Evolutionary conservation across 2,329 filamentous ascomycete species (phyloP), one percentile per base, ranked within the genome.

Genomic region (Lojkania enalia): DNA sequence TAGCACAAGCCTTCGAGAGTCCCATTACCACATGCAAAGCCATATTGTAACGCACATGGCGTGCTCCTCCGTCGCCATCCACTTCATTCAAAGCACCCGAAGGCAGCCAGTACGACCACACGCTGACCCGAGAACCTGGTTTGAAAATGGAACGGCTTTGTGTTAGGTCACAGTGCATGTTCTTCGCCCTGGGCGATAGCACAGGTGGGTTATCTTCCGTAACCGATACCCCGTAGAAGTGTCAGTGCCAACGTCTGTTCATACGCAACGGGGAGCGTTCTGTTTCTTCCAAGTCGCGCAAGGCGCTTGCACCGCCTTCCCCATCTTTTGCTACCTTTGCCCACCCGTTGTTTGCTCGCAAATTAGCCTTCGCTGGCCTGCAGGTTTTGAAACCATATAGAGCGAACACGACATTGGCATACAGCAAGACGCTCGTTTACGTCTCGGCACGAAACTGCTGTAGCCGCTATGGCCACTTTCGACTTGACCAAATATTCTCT

Each of bases 121-220:
- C 47, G 23, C 51, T 48, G 39, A 55, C 11, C 66, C 66, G 55
- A 54, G 47, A 58, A 68, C 66, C 66, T 51, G 66, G 66, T 65
- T 54, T 52, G 27, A 48, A 40, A 52, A 40, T 42, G 44, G 30
- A 65, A 62, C 58, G 57, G 61, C 55, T 55, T 60, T 58, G 57
- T 65, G 60, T 60, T 47, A 65, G 56, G 60, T 61, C 59, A 54
- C 49, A 59, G 39, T 60, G 51, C 60, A 62, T 62, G 58, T 43
- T 49, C 47, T 57, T 57, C 48, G 49, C 37, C 37, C 15, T 11
- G 35, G 36, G 36, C 23, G 25, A 53, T 21, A 40, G 37, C 43
- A 49, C 52, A 53, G 36, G 39, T 42, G 25, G n/a, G n/a, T 45
- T 36, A 30, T 31, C 11, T 19, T 20, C 43, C 46, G 48, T 50